These are phyloP conservation scores for Boletales sp. DNA, from an alignment of 768 basidiomycete genomes.

Conservation along the genomic window DNA sequence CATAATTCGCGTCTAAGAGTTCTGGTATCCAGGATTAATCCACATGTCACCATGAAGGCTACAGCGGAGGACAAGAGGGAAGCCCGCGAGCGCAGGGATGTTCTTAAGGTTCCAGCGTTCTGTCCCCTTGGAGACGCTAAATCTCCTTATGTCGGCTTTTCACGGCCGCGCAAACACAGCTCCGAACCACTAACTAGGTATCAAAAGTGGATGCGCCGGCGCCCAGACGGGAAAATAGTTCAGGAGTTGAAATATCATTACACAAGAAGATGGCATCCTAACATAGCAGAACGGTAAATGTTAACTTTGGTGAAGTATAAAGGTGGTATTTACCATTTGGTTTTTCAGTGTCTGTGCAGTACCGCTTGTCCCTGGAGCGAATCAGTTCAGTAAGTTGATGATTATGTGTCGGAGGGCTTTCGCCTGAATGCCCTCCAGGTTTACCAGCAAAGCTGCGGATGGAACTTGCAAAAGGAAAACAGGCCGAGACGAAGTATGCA, in stretches of 20 bases:
- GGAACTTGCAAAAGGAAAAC: slow-evolving; percentile 29
- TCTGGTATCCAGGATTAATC: slow-evolving; percentile 47
- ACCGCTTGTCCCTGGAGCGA: slow-evolving; percentile 48
- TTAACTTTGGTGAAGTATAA: not conserved
- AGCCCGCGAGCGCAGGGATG: slow-evolving; percentile 31
- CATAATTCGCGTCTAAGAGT: slow-evolving; percentile 1
- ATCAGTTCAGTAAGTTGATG: slow-evolving; percentile 44
- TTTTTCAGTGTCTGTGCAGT: slow-evolving; percentile 47
- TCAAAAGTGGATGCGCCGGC: slow-evolving; percentile 38
- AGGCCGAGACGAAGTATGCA: slow-evolving; percentile 23
- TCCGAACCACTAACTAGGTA: slow-evolving; percentile 42
- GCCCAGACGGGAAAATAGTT: slow-evolving; percentile 13
- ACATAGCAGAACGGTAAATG: slow-evolving; percentile 51
- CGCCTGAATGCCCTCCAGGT: slow-evolving; percentile 28
- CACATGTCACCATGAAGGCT: slow-evolving; percentile 39
- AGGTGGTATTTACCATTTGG: not conserved
- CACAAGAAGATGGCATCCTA: slow-evolving; percentile 39
- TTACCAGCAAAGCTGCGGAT: slow-evolving; percentile 41
- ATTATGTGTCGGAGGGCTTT: not conserved
- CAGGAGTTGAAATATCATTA: slow-evolving; percentile 53
- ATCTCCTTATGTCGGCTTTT: slow-evolving; percentile 43
- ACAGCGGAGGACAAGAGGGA: slow-evolving; percentile 35
- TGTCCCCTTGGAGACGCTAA: slow-evolving; percentile 30
- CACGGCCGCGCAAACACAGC: slow-evolving; percentile 39
- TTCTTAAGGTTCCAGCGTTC: slow-evolving; percentile 44